These are phyloP conservation scores for Babesia ovata DNA, from an alignment of 169 alveolate genomes.

Conservation along the genomic window DNA sequence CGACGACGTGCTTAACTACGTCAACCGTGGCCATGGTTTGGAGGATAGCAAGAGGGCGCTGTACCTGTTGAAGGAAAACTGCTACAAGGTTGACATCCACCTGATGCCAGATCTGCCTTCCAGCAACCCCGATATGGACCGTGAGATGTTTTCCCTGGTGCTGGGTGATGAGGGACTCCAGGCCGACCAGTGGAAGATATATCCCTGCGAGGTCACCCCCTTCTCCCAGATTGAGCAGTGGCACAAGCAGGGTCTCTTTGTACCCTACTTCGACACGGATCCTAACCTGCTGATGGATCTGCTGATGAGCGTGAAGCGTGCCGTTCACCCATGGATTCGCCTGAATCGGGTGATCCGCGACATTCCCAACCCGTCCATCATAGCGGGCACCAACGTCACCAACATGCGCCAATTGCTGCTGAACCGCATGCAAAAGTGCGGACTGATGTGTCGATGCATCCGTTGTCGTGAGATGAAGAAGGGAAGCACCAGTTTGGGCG, in stretches of 20 bases:
- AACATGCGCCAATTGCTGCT: conserved; percentile 88
- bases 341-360: conserved; percentile 91
- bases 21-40: conserved; percentile 83
- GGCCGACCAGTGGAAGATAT: conserved; percentile 95
- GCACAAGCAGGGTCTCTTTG: conserved; percentile 82
- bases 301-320: conserved; percentile 82
- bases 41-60: conserved; percentile 84
- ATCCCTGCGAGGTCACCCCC: conserved; percentile 94
- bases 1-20: conserved; percentile 80
- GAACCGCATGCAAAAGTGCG: conserved; percentile 78
- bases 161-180: conserved; percentile 85
- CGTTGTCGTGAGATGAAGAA: conserved; percentile 91
- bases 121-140: conserved; percentile 82
- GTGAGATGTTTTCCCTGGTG: conserved; percentile 85
- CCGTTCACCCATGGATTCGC: conserved; percentile 94
- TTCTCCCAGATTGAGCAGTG: conserved; percentile 87
- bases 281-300: conserved; percentile 75
- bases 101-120: conserved; percentile 93
- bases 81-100: conserved; percentile 93
- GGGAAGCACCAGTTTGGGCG: conserved; percentile 65
- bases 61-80: conserved; percentile 86
- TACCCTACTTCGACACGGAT: conserved; percentile 89
- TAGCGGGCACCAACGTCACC: conserved; percentile 91
- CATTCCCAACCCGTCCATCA: conserved; percentile 91
- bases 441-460: conserved; percentile 87